Conservation (phyloP, 2,329 filamentous ascomycete genomes). For the Parascedosporium putredinis region DNA sequence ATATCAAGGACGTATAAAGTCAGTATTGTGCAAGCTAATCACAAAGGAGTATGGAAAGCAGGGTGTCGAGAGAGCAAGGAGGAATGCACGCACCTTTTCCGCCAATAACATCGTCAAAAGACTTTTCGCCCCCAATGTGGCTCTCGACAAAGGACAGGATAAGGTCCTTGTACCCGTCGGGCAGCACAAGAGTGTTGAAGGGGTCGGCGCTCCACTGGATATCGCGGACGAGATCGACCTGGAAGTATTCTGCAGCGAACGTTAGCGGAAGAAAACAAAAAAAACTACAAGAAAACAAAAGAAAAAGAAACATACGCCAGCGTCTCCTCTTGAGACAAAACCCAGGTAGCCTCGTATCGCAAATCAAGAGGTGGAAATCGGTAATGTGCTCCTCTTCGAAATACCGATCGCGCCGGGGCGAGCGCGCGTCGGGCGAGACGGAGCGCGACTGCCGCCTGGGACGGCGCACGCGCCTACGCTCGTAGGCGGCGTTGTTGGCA, state of each 20-base stretch:
- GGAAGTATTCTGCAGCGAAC: constrained; percentile 21
- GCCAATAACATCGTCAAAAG: constrained; percentile 41
- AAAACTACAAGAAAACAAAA: neutral
- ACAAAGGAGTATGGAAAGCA: too few relatives aligned
- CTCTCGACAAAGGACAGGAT: constrained; percentile 31
- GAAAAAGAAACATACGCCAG: constrained; percentile 19
- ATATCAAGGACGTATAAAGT: too few relatives aligned
- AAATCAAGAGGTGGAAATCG: constrained; percentile 29
- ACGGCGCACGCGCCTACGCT: neutral
- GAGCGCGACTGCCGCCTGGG: constrained; percentile 10
- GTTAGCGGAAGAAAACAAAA: too few relatives aligned
- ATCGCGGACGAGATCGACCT: constrained; percentile 31
- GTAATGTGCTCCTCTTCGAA: constrained; percentile 21
- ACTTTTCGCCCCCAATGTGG: constrained; percentile 26
- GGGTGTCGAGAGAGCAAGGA: too few relatives aligned
- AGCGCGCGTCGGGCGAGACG: constrained; percentile 12
- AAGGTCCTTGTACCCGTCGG: constrained; percentile 38
- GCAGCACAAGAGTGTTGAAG: constrained; percentile 38
- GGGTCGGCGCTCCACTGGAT: constrained; percentile 38
- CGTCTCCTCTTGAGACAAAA: constrained; percentile 37
- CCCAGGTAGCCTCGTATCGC: constrained; percentile 31
- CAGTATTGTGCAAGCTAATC: too few relatives aligned
- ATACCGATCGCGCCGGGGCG: constrained; percentile 8
- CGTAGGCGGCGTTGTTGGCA: neutral
- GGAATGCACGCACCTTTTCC: constrained; percentile 41